Percentiles rank a stretch among this genome's conserved stretches.
Evolutionary conservation across 75 land plant species (phyloP).

Genomic region (Pinus albicaulis): DNA sequence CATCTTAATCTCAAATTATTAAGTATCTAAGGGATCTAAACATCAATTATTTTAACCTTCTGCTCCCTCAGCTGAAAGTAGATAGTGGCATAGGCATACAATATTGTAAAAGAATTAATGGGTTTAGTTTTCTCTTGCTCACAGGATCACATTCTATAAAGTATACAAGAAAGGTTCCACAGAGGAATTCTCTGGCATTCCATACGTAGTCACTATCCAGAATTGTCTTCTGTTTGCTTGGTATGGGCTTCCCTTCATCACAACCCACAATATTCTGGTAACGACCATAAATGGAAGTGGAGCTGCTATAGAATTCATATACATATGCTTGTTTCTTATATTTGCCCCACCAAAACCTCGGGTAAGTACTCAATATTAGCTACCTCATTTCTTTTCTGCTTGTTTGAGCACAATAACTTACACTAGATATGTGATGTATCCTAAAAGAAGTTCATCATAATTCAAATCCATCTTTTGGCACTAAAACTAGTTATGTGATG

Average conservation of each 20-base stretch:
- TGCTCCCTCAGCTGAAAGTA: too few species aligned
- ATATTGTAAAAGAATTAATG: background rate
- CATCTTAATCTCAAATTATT: too few species aligned
- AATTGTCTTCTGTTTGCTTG: slow-evolving; percentile 36
- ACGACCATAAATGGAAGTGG: slow-evolving; percentile 23
- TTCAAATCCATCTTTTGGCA: too few species aligned
- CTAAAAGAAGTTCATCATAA: too few species aligned
- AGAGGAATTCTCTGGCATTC: slow-evolving; percentile 36
- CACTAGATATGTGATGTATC: too few species aligned
- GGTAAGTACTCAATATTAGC: background rate
- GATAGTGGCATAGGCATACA: too few species aligned
- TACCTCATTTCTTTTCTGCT: background rate
- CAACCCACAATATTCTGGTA: slow-evolving; percentile 12
- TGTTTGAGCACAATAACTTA: background rate
- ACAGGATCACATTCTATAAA: slow-evolving; percentile 45
- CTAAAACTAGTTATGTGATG: too few species aligned
- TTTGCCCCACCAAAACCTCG: slow-evolving; percentile 18
- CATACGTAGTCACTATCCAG: slow-evolving; percentile 33
- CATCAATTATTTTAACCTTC: background rate
- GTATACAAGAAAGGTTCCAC: slow-evolving; percentile 30
- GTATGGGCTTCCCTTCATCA: slow-evolving; percentile 28
- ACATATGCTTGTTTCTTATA: slow-evolving; percentile 23
- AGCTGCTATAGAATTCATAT: slow-evolving; percentile 13
- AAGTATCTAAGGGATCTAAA: too few species aligned
- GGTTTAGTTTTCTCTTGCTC: background rate